phyloP scores from a whole-genome alignment of 176 grass and related monocot genomes.

The Luzula sylvatica region DNA sequence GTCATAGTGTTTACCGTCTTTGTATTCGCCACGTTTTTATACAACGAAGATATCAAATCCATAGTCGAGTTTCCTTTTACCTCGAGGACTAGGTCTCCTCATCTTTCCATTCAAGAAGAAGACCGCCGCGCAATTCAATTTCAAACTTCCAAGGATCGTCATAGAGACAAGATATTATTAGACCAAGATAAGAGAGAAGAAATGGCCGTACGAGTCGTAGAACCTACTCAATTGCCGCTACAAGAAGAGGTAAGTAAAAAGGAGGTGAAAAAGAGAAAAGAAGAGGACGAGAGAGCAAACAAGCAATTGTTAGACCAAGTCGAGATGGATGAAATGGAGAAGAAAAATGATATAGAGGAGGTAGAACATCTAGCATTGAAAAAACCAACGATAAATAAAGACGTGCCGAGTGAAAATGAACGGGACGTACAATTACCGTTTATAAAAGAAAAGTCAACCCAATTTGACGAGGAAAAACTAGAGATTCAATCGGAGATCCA shows the following conservation, averaged over 20 bases:
- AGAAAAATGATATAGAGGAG: slow-evolving; percentile 26
- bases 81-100: slow-evolving; percentile 34
- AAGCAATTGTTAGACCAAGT: slow-evolving; percentile 1
- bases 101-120: slow-evolving; percentile 56
- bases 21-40: slow-evolving; percentile 75
- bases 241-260: slow-evolving; percentile 2
- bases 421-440: slow-evolving; percentile 62
- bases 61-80: slow-evolving; percentile 75
- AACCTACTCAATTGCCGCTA: slow-evolving; percentile 11
- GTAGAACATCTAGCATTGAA: slow-evolving; percentile 10
- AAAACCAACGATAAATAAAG: background rate
- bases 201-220: background rate
- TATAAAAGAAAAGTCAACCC: slow-evolving; percentile 29
- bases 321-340: background rate
- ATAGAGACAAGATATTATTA: background rate
- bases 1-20: slow-evolving; percentile 63
- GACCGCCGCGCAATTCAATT: slow-evolving; percentile 41
- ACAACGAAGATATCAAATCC: slow-evolving; percentile 95
- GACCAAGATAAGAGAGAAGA: background rate
- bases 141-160: slow-evolving; percentile 4
- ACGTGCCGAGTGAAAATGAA: slow-evolving; percentile 37
- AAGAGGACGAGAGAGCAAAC: background rate
- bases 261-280: background rate
- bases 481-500: background rate
- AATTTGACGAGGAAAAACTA: background rate